Base-by-base conservation (phyloP, 2,329 filamentous ascomycete species). In the Penicillium hesseltinei region DNA sequence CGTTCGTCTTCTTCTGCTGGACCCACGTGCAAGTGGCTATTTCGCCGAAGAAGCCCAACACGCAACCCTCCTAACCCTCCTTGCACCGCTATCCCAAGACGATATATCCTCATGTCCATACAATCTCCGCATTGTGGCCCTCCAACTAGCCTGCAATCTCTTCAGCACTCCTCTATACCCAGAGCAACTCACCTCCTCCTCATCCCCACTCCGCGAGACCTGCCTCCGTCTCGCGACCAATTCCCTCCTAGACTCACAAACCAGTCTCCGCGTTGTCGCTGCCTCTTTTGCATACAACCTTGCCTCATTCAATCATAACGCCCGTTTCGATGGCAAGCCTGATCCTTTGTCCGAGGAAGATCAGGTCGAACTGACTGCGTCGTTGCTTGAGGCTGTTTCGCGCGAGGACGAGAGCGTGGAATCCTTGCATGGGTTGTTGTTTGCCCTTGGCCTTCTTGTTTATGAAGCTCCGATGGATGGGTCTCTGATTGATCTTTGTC, bases 231-330 rank as follows among this genome's bases (percentile, higher is more conserved):
- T 97, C 15, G 82, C 94, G 21, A 89, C 90, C 0, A 84, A 86
- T 2, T 91, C 88, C 60, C 86, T 97, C 27, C 81, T 97, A 0
- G 92, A 96, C 66, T 84, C 87, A 31, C 83, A 82, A 46, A 87
- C 94, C 66, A 91, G 87, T 53, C 83, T 93, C 2, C 86, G 92
- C 42, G 89, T 93, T 3, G 90, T 92, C 1, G 90, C 92, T 0
- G 87, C 92, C 0, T 91, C 88, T 1, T 80, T 97, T 3, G 84
- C 92, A 0, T 94, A 92, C 78, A 97, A 97, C 64, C 75, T 97
- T 0, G 83, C 90, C 0, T 79, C 87, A 0, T 82, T 86, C 2
- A 89, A 92, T 66, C 88, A 88, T 66, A 84, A 84, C 46, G 78
- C 83, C 27, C 83, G 90, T 21, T 78, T 83, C 38, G 81, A 85